phyloP scores from a whole-genome alignment of 1,139 yeast genomes.

The Debaryomyces sp. region DNA sequence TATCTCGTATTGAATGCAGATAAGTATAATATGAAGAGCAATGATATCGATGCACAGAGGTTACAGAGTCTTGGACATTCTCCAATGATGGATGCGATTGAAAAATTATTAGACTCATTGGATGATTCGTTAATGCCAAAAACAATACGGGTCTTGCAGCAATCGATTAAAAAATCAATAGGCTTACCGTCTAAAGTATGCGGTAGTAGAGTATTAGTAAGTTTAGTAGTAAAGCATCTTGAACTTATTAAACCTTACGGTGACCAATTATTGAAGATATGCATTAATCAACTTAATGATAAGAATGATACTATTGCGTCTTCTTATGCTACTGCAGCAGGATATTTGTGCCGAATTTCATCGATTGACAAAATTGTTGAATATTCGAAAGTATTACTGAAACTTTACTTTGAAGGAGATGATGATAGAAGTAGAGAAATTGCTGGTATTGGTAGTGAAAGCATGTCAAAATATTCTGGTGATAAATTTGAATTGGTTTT shows the following conservation, averaged over 20 bases:
- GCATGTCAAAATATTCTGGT: constrained; percentile 70
- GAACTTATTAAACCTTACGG: constrained; percentile 61
- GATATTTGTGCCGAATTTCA: constrained; percentile 72
- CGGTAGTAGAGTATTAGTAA: constrained; percentile 75
- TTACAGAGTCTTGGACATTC: constrained; percentile 74
- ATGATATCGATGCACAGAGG: constrained; percentile 78
- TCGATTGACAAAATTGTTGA: constrained; percentile 54
- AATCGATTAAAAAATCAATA: constrained; percentile 65
- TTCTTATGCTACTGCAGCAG: constrained; percentile 81
- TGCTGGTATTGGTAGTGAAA: constrained; percentile 66
- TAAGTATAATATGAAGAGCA: constrained; percentile 73
- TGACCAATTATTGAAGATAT: constrained; percentile 59
- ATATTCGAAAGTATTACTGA: constrained; percentile 54
- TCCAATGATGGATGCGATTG: constrained; percentile 89
- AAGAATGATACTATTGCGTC: constrained; percentile 72
- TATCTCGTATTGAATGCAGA: constrained; percentile 87
- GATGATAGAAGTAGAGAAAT: constrained; percentile 51
- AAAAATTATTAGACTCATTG: constrained; percentile 61
- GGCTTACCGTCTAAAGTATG: constrained; percentile 94
- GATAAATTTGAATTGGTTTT: constrained; percentile 69
- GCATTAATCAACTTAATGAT: constrained; percentile 64
- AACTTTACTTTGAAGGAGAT: constrained; percentile 64
- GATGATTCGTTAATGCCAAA: constrained; percentile 56
- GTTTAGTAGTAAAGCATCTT: constrained; percentile 61
- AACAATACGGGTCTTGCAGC: constrained; percentile 50